Evolutionary conservation across 2,329 filamentous ascomycete genomes (phyloP).

Genomic region (Calonectria pteridis): DNA sequence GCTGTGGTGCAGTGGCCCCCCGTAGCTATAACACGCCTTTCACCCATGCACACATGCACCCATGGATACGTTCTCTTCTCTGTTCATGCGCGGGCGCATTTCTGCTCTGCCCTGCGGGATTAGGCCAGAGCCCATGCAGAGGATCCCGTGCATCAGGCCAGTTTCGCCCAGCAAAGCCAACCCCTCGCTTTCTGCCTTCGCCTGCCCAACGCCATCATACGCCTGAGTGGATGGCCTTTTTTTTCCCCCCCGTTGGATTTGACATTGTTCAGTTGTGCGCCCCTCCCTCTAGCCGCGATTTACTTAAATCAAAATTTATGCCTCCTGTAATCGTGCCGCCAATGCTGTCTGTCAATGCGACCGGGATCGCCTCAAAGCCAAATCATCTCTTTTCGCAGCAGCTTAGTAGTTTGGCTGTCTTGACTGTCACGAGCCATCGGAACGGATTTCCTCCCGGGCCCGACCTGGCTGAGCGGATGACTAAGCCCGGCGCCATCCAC

Average conservation of each 20-base stretch:
- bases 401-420: background rate
- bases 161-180: slow-evolving; percentile 4
- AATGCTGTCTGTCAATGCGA: background rate
- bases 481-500: slow-evolving; percentile 38
- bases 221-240: background rate
- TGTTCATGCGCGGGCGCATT: background rate
- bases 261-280: background rate
- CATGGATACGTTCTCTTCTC: background rate
- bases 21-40: background rate
- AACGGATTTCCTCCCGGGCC: background rate
- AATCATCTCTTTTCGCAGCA: background rate
- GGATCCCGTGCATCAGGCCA: slow-evolving; percentile 19
- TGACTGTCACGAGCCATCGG: background rate
- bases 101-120: slow-evolving; percentile 2
- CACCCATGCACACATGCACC: background rate
- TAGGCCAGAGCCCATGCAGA: background rate
- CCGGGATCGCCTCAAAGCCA: background rate
- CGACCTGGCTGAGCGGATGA: slow-evolving; percentile 30
- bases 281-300: slow-evolving; percentile 2
- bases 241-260: background rate
- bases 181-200: background rate
- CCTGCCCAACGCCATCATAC: background rate
- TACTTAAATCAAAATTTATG: background rate
- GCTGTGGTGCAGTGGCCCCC: background rate
- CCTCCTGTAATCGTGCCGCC: background rate